Percentiles rank a stretch among this genome's conserved stretches.
Evolutionary conservation across 345 rosid species (phyloP).

Genomic region (Psidium guajava): DNA sequence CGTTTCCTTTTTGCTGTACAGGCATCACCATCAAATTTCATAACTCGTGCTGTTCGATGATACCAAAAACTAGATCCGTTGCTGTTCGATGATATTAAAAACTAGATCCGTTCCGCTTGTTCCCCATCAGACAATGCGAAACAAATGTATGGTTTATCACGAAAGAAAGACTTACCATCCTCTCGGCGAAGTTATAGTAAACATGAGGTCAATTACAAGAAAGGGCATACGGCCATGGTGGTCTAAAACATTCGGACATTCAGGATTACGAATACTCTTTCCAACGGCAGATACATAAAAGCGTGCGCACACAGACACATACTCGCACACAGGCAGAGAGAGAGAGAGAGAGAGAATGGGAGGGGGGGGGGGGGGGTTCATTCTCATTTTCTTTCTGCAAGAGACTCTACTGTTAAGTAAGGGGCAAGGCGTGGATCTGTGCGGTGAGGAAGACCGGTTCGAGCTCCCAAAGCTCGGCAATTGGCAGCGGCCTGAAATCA

Average conservation of each 20-base stretch:
- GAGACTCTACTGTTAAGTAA: constrained; percentile 7
- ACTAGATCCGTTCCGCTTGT: not conserved
- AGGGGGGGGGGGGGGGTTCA: not conserved
- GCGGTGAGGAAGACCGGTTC: constrained; percentile 55
- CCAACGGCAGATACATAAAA: not conserved
- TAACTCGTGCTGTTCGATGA: not conserved
- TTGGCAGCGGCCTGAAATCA: constrained; percentile 65
- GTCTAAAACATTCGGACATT: not conserved
- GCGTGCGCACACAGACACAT: not conserved
- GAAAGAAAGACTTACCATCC: not conserved
- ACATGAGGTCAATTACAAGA: not conserved
- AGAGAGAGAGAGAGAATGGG: not conserved
- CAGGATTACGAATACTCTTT: not conserved
- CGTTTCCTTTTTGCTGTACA: not conserved
- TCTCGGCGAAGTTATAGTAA: not conserved
- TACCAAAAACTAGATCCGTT: not conserved
- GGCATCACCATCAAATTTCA: not conserved
- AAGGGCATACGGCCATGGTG: not conserved
- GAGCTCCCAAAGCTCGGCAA: constrained; percentile 87
- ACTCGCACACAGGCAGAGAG: not conserved
- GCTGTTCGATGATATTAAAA: not conserved
- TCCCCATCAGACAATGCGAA: not conserved
- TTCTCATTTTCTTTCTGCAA: not conserved
- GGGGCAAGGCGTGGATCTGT: constrained; percentile 47
- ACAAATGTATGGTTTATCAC: not conserved